Base-by-base conservation (phyloP, 352 stramenopile species). In the Globisporangium takayamanum region DNA sequence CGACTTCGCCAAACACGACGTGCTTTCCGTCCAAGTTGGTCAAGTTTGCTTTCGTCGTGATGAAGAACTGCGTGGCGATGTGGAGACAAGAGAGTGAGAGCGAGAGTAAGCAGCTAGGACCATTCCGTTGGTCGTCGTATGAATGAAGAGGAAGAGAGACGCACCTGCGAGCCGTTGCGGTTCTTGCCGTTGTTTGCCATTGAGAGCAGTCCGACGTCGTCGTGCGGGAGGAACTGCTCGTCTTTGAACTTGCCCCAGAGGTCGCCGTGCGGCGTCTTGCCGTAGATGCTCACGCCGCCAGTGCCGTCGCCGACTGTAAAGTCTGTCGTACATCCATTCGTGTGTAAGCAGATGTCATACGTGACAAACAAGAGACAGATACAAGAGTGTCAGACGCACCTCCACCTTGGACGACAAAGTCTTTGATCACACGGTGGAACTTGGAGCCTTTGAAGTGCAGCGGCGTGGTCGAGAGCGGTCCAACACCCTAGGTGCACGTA, bases 1-100 rank as follows among this genome's bases (percentile, higher is more conserved):
- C 66, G 15, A 97, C 84, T 66, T 97, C 92, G 28, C 96, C 96
- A 80, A 99, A 99, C 8, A 99, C 94, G 5, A 97, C 85, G 70
- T 99, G 96, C 73, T 98, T 98, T 37, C 84, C 89, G 76, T 99
- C 93, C 16, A 91, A 55, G 55, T 88, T 88, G 22, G 71, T 81
- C 33, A 89, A 68, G 1, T 65, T 63, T 8, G 78, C 72, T 49
- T 80, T 81, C 11, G 76, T 91, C 28, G 81, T 91, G 53, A 91
- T 88, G 68, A 91, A 91, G 60, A 91, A 91, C 78, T 91, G 46
- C 48, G 28, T 30, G 5, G 25, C 53, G 16, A 28, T 28, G n/a
- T 14, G 44, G 46, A 28, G 28, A 33, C 8, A 56, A 26, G 6
- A 20, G 15, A 25, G n/a, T 22, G 5, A 54, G 8, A 60, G 3